These are phyloP conservation scores for Rhynchosporium secalis DNA, from an alignment of 2,329 filamentous ascomycete genomes.

Conservation along the genomic window DNA sequence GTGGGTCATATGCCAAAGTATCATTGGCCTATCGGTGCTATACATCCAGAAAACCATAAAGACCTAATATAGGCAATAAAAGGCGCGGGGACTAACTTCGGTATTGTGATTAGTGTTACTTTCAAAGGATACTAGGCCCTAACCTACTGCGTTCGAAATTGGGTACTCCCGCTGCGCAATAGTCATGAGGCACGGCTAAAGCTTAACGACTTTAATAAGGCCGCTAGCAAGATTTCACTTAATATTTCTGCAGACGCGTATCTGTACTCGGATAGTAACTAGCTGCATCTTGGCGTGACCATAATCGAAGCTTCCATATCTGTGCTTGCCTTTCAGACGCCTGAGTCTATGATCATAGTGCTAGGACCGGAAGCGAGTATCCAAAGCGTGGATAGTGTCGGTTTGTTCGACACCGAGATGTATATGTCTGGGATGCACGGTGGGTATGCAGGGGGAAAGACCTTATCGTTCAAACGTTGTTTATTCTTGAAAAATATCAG, in stretches of 20 bases:
- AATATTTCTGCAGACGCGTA: slow-evolving; percentile 55
- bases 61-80: slow-evolving; percentile 32
- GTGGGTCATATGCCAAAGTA: slow-evolving; percentile 44
- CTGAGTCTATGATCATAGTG: slow-evolving; percentile 24
- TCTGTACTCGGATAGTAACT: slow-evolving; percentile 50
- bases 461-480: slow-evolving; percentile 64
- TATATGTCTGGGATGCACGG: slow-evolving; percentile 61
- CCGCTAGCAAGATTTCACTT: slow-evolving; percentile 45
- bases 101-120: slow-evolving; percentile 32
- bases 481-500: slow-evolving; percentile 56
- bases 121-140: slow-evolving; percentile 26
- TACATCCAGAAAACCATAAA: slow-evolving; percentile 26
- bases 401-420: slow-evolving; percentile 59
- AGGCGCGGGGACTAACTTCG: slow-evolving; percentile 34
- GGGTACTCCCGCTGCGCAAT: slow-evolving; percentile 26
- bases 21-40: slow-evolving; percentile 24
- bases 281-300: slow-evolving; percentile 53
- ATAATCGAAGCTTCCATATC: slow-evolving; percentile 46
- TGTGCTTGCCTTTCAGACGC: slow-evolving; percentile 18
- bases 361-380: slow-evolving; percentile 41
- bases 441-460: slow-evolving; percentile 57
- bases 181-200: slow-evolving; percentile 37
- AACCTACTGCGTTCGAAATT: slow-evolving; percentile 30
- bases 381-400: slow-evolving; percentile 48
- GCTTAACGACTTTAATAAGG: slow-evolving; percentile 43